Evolutionary conservation across 371 early-diverging fungal species (phyloP).

Genomic region (Mortierella sp.): DNA sequence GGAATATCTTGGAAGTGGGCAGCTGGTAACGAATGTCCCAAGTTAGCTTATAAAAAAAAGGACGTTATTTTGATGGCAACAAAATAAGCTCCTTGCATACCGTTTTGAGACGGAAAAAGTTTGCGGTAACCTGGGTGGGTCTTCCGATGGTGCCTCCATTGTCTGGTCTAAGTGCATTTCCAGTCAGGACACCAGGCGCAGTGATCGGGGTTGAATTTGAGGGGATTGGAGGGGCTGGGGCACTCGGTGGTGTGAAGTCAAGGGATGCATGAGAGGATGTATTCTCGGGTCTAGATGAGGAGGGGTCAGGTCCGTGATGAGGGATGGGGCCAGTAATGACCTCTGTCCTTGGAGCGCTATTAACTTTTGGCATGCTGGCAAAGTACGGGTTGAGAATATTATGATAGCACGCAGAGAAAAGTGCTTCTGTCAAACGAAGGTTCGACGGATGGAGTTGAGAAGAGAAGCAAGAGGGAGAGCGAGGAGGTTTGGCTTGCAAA

Average conservation of each 20-base stretch:
- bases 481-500: no score
- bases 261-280: neutral
- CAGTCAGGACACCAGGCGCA: conserved; percentile 5
- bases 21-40: conserved; percentile 1
- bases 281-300: neutral
- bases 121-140: conserved; percentile 11
- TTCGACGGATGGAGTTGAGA: no score
- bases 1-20: conserved; percentile 22
- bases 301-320: neutral
- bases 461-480: neutral
- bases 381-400: no score
- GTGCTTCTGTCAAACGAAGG: no score
- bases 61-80: neutral
- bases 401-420: no score
- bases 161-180: conserved; percentile 35
- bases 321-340: neutral
- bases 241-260: neutral
- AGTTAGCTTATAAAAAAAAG: neutral
- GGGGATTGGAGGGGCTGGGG: neutral
- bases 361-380: neutral
- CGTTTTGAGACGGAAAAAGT: conserved; percentile 27
- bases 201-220: neutral
- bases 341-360: neutral
- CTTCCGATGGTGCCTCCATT: conserved; percentile 19
- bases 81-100: neutral